Conservation (phyloP, 345 rosid species). For the Citrus sinensis region DVS_A1.0 CM039163.1:45595501-45596000, state of each 20-base stretch:
- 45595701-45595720: slow-evolving; percentile 97
- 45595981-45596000: neutral
- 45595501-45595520: slow-evolving; percentile 76
- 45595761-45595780: neutral
- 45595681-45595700: slow-evolving; percentile 90
- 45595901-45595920: neutral
- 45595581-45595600: slow-evolving; percentile 95
- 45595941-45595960: neutral
- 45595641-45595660: slow-evolving; percentile 76
- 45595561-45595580: slow-evolving; percentile 98
- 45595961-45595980: neutral
- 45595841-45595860: neutral
- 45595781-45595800: neutral
- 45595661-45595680: slow-evolving; percentile 81
- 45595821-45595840: neutral
- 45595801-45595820: neutral
- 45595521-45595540: slow-evolving; percentile 87
- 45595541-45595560: slow-evolving; percentile 81
- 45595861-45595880: neutral
- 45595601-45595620: slow-evolving; percentile 84
- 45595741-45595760: slow-evolving; percentile 7
- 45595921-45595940: neutral
- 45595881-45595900: neutral
- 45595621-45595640: slow-evolving; percentile 89
- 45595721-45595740: slow-evolving; percentile 65